Evolutionary conservation across 176 grass and related monocot genomes (phyloP), one percentile per base, ranked within the genome.

Genomic region (Ananas comosus): DNA sequence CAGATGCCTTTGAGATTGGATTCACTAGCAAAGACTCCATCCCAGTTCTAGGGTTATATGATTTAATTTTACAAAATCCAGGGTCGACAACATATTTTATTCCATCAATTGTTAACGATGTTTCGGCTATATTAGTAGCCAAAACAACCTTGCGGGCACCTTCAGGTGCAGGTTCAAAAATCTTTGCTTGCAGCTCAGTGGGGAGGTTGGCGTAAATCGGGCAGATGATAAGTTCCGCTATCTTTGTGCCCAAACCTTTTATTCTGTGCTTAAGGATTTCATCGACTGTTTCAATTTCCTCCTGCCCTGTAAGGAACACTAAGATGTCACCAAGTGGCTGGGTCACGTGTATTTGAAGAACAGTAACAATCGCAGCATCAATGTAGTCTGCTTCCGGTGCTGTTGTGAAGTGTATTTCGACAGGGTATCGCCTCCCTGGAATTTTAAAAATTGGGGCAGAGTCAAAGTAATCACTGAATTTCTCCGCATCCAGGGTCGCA

Each of bases 341-440:
- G 9, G 89, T 97, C 66, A 97, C 89, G 24, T 97, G 89, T 83
- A 97, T 92, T 73, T 97, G 93, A 51, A 97, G 77, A 65, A 92
- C 89, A 65, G 88, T 97, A 56, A 90, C 93, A 65, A 92, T 89
- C 29, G 93, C 93, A 64, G 89, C 89, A 79, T 97, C 93, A 64
- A 97, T 85, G 74, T 97, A 97, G 74, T 97, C 93, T 17, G 93
- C 93, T 85, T 97, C 93, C 19, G 93, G 93, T 66, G 93, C 89
- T 82, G 77, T 92, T 17, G 88, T 92, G 59, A 87, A 96, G 75
- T 96, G 86, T 49, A 96, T 88, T 68, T 89, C 81, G 53, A 96
- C 93, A 48, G 86, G 86, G 74, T 79, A 96, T 50, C 86, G 66
- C 53, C 89, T 81, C 70, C 93, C 93, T 48, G 93, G 93, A 78